phyloP scores from a whole-genome alignment of 352 stramenopile species.

The Phytopythium vexans region DNA sequence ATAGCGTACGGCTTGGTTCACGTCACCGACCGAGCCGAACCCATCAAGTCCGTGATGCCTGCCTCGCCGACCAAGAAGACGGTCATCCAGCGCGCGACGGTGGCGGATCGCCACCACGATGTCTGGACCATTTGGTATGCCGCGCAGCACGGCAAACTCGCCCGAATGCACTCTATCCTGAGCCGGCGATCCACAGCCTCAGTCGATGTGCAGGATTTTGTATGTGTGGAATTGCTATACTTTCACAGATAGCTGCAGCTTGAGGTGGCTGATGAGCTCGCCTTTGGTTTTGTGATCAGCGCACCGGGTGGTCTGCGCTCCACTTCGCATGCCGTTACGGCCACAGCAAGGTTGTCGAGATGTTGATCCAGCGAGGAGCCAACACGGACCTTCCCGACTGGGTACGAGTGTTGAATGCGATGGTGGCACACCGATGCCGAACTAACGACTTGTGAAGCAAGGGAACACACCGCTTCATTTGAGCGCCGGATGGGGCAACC shows the following conservation, averaged over 20 bases:
- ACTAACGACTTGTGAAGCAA: slow-evolving; percentile 19
- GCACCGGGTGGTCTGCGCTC: slow-evolving; percentile 53
- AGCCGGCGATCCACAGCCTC: slow-evolving; percentile 28
- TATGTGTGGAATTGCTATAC: slow-evolving; percentile 12
- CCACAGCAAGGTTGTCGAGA: slow-evolving; percentile 37
- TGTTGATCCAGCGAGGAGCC: slow-evolving; percentile 46
- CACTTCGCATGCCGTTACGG: slow-evolving; percentile 62
- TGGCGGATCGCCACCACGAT: slow-evolving; percentile 14
- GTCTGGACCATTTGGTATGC: slow-evolving; percentile 81
- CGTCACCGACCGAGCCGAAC: slow-evolving; percentile 17
- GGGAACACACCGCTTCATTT: slow-evolving; percentile 71
- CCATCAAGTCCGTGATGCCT: background rate
- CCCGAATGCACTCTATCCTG: slow-evolving; percentile 48
- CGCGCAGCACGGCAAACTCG: slow-evolving; percentile 48
- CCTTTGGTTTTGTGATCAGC: slow-evolving; percentile 15
- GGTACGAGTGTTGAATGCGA: slow-evolving; percentile 14
- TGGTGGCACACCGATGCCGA: background rate
- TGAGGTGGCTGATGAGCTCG: background rate
- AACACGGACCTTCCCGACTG: slow-evolving; percentile 42
- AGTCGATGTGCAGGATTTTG: slow-evolving; percentile 53
- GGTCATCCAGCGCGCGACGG: slow-evolving; percentile 22
- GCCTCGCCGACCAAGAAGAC: slow-evolving; percentile 10
- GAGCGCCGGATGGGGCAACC: slow-evolving; percentile 61
- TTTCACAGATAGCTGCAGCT: background rate
- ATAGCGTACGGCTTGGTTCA: too few relatives aligned